These are phyloP conservation scores for Hyphodiscus sp. DNA, from an alignment of 2,329 filamentous ascomycete species.

Conservation along the genomic window DNA sequence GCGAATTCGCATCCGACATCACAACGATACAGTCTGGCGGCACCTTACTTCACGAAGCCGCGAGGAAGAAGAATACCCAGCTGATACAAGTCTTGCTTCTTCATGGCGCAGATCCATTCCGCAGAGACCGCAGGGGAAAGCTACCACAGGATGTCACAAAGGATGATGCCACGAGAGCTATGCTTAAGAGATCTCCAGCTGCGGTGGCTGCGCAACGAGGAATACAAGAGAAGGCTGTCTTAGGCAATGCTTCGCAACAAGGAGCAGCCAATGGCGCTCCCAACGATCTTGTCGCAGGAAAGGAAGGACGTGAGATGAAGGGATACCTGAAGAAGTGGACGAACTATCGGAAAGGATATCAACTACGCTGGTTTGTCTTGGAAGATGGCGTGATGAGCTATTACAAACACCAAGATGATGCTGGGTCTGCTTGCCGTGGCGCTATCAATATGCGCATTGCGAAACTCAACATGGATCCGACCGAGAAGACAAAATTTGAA, in stretches of 20 bases:
- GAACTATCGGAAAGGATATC: conserved; percentile 96
- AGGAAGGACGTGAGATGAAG: conserved; percentile 94
- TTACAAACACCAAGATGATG: conserved; percentile 98
- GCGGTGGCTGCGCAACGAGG: conserved; percentile 90
- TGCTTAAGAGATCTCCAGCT: conserved; percentile 90
- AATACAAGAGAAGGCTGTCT: conserved; percentile 94
- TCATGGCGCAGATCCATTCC: conserved; percentile 93
- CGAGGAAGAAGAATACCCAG: conserved; percentile 76
- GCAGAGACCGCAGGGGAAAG: conserved; percentile 89
- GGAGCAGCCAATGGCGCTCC: conserved; percentile 47
- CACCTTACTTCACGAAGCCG: conserved; percentile 87
- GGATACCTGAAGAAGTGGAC: conserved; percentile 99
- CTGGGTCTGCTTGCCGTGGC: conserved; percentile 89
- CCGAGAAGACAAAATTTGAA: conserved; percentile 96
- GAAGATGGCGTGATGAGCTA: conserved; percentile 97
- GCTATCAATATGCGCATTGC: conserved; percentile 99
- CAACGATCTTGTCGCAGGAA: conserved; percentile 60
- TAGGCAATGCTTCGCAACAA: conserved; percentile 60
- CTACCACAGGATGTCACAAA: conserved; percentile 94
- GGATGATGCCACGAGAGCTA: conserved; percentile 80
- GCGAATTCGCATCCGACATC: conserved; percentile 79
- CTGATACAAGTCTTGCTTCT: conserved; percentile 86
- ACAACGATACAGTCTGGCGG: conserved; percentile 76
- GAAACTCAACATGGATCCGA: conserved; percentile 87
- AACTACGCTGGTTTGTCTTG: conserved; percentile 93